Base-by-base conservation (phyloP, 2,329 filamentous ascomycete species). In the Colletotrichum musicola region DNA sequence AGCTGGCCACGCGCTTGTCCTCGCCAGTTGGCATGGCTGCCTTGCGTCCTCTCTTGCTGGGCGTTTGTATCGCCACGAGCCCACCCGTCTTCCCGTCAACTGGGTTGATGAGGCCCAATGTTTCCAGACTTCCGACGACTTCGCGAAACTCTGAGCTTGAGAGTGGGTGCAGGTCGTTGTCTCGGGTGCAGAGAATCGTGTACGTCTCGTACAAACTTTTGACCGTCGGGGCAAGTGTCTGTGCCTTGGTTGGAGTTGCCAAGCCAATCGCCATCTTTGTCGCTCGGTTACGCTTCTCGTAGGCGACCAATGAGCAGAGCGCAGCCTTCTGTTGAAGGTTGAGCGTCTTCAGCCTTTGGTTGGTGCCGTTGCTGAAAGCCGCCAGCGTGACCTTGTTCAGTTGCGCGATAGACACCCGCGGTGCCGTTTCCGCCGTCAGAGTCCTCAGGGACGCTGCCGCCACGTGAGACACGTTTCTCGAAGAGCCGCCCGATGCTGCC, bases 241-340 rank as follows among this genome's bases (percentile, higher is more conserved):
- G 82, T 4, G 83, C 79, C 75, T 92, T 93, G 10, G 89, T 90
- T 0, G 91, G 90, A 1, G 91, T 90, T 46, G 75, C 74, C 42
- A 77, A 75, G 38, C 80, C 73, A 40, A 75, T 76, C 20, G 80
- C 73, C 44, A 81, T 82, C 74, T 82, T 88, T 64, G 83, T 81
- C 62, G 82, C 82, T 56, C 89, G 85, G 72, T 88, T 91, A 71
- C 89, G 90, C 74, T 92, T 93, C 78, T 98, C 95, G n/a, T 96
- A 89, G 2, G 94, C 93, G 46, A 95, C 87, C 14, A 99, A 85
- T 0, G 95, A 90, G 81, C 96, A 99, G 10, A 99, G 86, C 0
- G 95, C 94, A 4, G 95, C 96, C 79, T 97, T 98, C 79, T 99
- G 96, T 77, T 99, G 97, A 2, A 99, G 86, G 77, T 98, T 99